phyloP scores from a whole-genome alignment of 768 basidiomycete species.

The Rhizopogon roseolus region DNA sequence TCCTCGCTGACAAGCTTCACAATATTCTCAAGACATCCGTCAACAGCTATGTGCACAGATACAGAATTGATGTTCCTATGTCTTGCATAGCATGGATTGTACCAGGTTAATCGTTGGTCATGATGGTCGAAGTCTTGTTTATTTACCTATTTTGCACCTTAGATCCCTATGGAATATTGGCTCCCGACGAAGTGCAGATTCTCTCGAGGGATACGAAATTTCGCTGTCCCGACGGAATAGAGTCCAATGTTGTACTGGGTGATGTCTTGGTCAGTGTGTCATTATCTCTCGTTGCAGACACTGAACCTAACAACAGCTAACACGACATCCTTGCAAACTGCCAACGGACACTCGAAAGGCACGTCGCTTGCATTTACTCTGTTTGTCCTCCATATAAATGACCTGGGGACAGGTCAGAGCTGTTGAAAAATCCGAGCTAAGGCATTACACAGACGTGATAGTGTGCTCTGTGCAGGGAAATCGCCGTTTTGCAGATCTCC shows the following conservation, averaged over 20 bases:
- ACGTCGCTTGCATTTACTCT: constrained; percentile 1
- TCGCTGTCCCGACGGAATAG: constrained; percentile 33
- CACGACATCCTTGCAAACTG: constrained; percentile 65
- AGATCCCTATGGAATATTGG: constrained; percentile 52
- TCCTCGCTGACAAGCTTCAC: constrained; percentile 51
- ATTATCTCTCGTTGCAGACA: not conserved
- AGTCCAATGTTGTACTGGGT: constrained; percentile 47
- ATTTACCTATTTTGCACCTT: not conserved
- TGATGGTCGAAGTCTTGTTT: not conserved
- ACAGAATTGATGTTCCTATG: constrained; percentile 48
- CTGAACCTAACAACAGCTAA: constrained; percentile 33
- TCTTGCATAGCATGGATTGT: constrained; percentile 60
- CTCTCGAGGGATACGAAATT: constrained; percentile 45
- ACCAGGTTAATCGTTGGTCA: constrained; percentile 39
- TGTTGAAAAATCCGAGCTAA: constrained; percentile 46
- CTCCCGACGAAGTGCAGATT: constrained; percentile 53
- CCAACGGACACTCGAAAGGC: constrained; percentile 67
- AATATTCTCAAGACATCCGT: constrained; percentile 43
- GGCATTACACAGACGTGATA: constrained; percentile 52
- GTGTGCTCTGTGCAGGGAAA: constrained; percentile 47
- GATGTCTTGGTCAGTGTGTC: constrained; percentile 45
- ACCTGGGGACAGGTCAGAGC: constrained; percentile 42
- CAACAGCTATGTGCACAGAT: constrained; percentile 36
- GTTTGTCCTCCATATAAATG: not conserved
- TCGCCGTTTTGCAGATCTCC: constrained; percentile 51